Evolutionary conservation across 768 basidiomycete genomes (phyloP).

Genomic region (Psilocybe cyanescens): DNA sequence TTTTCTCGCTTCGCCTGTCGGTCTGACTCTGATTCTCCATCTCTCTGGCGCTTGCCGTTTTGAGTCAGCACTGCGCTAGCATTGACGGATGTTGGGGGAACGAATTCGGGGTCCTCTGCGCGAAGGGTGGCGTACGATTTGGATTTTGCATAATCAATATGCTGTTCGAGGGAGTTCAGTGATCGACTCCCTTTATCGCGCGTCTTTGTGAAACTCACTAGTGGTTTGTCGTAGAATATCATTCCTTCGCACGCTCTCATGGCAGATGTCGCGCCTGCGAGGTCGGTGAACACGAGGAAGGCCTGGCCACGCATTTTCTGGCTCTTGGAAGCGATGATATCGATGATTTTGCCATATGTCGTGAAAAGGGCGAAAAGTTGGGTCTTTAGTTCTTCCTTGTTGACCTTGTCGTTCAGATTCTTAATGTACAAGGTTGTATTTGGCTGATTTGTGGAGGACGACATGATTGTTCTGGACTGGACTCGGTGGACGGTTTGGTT

Average conservation of each 20-base stretch:
- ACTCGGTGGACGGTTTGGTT: neutral
- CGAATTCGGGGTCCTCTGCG: constrained; percentile 80
- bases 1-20: constrained; percentile 72
- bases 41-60: constrained; percentile 69
- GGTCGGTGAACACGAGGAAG: constrained; percentile 94
- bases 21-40: constrained; percentile 59
- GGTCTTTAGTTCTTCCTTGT: constrained; percentile 84
- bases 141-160: constrained; percentile 87
- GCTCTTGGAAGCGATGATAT: constrained; percentile 88
- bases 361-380: constrained; percentile 91
- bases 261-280: constrained; percentile 88
- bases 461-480: constrained; percentile 32
- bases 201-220: constrained; percentile 58
- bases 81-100: constrained; percentile 70
- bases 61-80: constrained; percentile 50
- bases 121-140: constrained; percentile 86
- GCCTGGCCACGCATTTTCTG: constrained; percentile 92
- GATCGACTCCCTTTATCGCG: constrained; percentile 5
- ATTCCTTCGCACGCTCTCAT: constrained; percentile 94
- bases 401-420: constrained; percentile 91
- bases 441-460: constrained; percentile 67
- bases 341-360: constrained; percentile 92
- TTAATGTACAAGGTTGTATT: constrained; percentile 90
- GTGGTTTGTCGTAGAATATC: constrained; percentile 89
- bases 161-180: constrained; percentile 47